Evolutionary conservation across 805 yeast species (phyloP), one percentile per base, ranked within the genome.

Genomic region (Saccharomycopsis sp.): DNA sequence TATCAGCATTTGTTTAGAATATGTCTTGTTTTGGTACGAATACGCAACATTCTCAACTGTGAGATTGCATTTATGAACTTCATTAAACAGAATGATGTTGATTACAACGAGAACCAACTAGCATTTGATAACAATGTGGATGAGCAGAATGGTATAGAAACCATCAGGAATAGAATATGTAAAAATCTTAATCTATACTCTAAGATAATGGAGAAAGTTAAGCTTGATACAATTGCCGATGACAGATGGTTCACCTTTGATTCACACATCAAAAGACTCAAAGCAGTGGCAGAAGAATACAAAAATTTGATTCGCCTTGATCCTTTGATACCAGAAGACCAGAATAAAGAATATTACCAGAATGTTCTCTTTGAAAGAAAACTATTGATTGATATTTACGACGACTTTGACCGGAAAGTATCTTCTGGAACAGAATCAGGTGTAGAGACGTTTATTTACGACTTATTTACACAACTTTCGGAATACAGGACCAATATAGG

Each of bases 1-100:
- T 22, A 17, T 34, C 52, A 55, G 19, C 57, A 55, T 34, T 55
- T 55, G 53, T 47, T 42, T 23, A 22, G 57, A n/a, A 8, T 55
- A 9, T 42, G 44, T 17, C 25, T 55, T 17, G 5, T 29, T 3
- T 23, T 55, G n/a, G 29, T 47, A 20, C 23, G 57, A n/a, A 35
- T 29, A 3, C 22, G 35, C 14, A 24, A 47, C 38, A 49, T 55
- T 19, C 47, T 55, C 3, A 9, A 23, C 3, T 29, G 34, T 12
- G 57, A 55, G 24, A n/a, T 47, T 3, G 19, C 14, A 5, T 49
- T 55, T 17, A 24, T 29, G 34, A 23, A 47, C 2, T 55, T 55
- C 14, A 55, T 55, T 22, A 54, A 54, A 34, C 8, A 22, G 3
- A 5, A 34, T 9, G 29, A 38, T 17, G 17, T 8, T 7, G 9